phyloP scores from a whole-genome alignment of 2,329 filamentous ascomycete species.

The Trematosphaeria pertusa region DNA sequence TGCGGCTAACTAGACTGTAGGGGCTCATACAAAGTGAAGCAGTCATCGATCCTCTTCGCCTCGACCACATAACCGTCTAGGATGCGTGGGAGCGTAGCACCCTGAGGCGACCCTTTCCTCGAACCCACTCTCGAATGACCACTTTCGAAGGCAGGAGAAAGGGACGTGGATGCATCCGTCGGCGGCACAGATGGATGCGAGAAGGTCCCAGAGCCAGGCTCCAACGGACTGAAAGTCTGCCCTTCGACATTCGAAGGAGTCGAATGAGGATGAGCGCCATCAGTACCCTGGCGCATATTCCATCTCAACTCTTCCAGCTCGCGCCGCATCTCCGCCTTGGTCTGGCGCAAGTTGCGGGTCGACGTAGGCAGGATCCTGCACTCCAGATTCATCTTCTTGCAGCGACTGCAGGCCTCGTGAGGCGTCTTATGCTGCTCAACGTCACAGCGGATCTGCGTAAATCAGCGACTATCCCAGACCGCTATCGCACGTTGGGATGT shows the following conservation, averaged over 20 bases:
- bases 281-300: constrained; percentile 40
- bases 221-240: constrained; percentile 34
- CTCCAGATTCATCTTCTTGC: constrained; percentile 45
- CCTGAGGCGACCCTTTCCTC: constrained; percentile 25
- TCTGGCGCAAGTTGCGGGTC: constrained; percentile 45
- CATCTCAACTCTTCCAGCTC: constrained; percentile 46
- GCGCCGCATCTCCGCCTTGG: constrained; percentile 47
- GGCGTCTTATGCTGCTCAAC: constrained; percentile 47
- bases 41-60: constrained; percentile 42
- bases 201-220: constrained; percentile 33
- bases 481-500: constrained; percentile 3
- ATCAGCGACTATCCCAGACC: constrained; percentile 22
- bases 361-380: constrained; percentile 46
- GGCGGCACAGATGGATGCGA: constrained; percentile 33
- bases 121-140: constrained; percentile 30
- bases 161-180: constrained; percentile 37
- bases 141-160: constrained; percentile 35
- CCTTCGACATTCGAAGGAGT: constrained; percentile 37
- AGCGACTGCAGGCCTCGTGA: constrained; percentile 44
- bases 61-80: constrained; percentile 44
- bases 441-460: constrained; percentile 45
- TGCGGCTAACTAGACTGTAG: background rate
- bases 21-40: constrained; percentile 39
- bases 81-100: constrained; percentile 31
- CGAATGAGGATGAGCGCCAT: constrained; percentile 33